Percentiles rank a stretch among this genome's conserved stretches.
phyloP scores from a whole-genome alignment of 306 rosid genomes.

The Sechiopsis laciniata region DNA sequence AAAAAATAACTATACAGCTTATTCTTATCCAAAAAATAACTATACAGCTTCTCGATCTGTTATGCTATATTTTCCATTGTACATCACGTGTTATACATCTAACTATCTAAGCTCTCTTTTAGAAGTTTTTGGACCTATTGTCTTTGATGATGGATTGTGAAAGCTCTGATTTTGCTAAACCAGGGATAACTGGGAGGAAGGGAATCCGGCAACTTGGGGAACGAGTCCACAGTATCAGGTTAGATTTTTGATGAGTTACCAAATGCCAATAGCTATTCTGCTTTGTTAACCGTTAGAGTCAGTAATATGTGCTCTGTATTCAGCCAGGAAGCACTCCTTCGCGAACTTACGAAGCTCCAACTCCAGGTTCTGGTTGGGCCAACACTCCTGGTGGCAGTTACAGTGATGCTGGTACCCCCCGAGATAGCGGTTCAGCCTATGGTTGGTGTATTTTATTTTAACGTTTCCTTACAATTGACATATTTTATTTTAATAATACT shows the following conservation, averaged over 20 bases:
- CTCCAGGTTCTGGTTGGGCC: slow-evolving; percentile 99
- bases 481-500: slow-evolving; percentile 5
- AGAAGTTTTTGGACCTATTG: too few relatives aligned
- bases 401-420: slow-evolving; percentile 95
- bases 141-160: slow-evolving; percentile 23
- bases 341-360: slow-evolving; percentile 92
- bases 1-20: too few relatives aligned
- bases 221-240: slow-evolving; percentile 96
- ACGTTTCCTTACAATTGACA: not conserved
- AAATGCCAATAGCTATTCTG: slow-evolving; percentile 5
- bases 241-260: slow-evolving; percentile 11
- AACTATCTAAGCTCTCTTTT: not conserved
- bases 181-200: slow-evolving; percentile 99
- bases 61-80: slow-evolving; percentile 7
- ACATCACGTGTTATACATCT: not conserved
- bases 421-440: slow-evolving; percentile 57
- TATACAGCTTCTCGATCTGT: not conserved
- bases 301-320: slow-evolving; percentile 16
- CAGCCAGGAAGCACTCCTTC: slow-evolving; percentile 97
- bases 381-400: slow-evolving; percentile 84
- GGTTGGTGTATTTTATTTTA: slow-evolving; percentile 34
- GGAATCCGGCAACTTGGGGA: slow-evolving; percentile 96
- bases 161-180: slow-evolving; percentile 26
- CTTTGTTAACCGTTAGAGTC: slow-evolving; percentile 8
- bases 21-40: not conserved